Conservation (phyloP, 2,329 filamentous ascomycete genomes). For the Trichoderma sp. region DNA sequence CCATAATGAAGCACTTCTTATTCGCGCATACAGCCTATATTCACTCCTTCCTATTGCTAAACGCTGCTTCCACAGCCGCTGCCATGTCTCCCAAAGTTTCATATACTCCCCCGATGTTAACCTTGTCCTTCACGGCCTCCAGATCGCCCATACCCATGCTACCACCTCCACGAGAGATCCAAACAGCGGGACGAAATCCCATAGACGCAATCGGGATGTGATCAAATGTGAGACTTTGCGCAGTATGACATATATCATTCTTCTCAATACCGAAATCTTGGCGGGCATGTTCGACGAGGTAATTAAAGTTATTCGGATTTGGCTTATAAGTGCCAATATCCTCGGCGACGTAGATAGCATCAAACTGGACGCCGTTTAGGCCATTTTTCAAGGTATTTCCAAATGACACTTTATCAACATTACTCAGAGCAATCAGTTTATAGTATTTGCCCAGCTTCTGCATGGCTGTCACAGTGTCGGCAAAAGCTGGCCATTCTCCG, state of each 20-base stretch:
- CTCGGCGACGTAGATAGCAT: conserved; percentile 65
- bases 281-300: conserved; percentile 50
- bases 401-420: conserved; percentile 46
- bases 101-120: conserved; percentile 45
- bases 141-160: conserved; percentile 35
- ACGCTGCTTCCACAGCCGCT: conserved; percentile 29
- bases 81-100: conserved; percentile 58
- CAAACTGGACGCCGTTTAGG: conserved; percentile 51
- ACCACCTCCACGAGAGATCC: conserved; percentile 55
- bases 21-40: neutral
- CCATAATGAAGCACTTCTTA: neutral
- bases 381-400: conserved; percentile 26
- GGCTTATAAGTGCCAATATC: conserved; percentile 71
- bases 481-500: conserved; percentile 53
- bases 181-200: conserved; percentile 55
- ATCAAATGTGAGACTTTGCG: conserved; percentile 63
- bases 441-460: conserved; percentile 45
- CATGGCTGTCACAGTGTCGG: conserved; percentile 54
- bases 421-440: conserved; percentile 58
- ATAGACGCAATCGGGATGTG: conserved; percentile 60
- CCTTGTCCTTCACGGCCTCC: conserved; percentile 47
- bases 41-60: neutral
- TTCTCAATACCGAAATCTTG: conserved; percentile 49
- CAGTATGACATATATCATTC: conserved; percentile 61
- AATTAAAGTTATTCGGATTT: conserved; percentile 58